phyloP scores from a whole-genome alignment of 495 filamentous ascomycete genomes.

The Penicillium longicatenatum region DNA sequence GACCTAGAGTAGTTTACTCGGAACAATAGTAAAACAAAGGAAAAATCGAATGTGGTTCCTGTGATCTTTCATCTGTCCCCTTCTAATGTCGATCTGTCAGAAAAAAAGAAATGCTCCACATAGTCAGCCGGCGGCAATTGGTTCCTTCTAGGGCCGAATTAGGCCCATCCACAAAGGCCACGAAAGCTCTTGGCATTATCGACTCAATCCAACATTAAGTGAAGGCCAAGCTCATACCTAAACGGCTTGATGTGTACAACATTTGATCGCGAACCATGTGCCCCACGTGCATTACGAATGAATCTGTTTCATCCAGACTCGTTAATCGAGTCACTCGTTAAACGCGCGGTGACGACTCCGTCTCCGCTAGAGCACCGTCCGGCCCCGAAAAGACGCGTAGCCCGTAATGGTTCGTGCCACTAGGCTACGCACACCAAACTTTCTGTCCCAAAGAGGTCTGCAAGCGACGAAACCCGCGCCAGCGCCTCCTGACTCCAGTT shows the following conservation, averaged over 20 bases:
- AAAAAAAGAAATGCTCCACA: neutral
- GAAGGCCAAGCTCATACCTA: neutral
- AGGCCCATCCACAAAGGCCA: neutral
- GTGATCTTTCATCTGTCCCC: neutral
- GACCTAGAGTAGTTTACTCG: neutral
- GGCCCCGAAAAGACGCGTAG: slow-evolving; percentile 21
- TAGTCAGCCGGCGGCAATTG: neutral
- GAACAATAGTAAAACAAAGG: neutral
- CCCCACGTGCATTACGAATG: neutral
- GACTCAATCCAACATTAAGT: slow-evolving; percentile 8
- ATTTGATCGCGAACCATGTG: neutral
- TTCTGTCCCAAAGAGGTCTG: slow-evolving; percentile 42
- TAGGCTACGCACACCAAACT: slow-evolving; percentile 7
- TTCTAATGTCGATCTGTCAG: neutral
- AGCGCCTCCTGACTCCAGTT: slow-evolving; percentile 31
- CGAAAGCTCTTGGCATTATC: neutral
- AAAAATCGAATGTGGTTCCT: neutral
- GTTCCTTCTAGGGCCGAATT: neutral
- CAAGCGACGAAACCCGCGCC: slow-evolving; percentile 33
- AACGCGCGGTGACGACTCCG: neutral
- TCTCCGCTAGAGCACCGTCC: neutral
- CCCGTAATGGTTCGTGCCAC: slow-evolving; percentile 22
- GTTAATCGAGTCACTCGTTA: neutral
- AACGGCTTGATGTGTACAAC: neutral
- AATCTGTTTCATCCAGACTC: neutral